Evolutionary conservation across 2,329 filamentous ascomycete genomes (phyloP), one percentile per base, ranked within the genome.

Genomic region (Chaetomium strumarium): DNA sequence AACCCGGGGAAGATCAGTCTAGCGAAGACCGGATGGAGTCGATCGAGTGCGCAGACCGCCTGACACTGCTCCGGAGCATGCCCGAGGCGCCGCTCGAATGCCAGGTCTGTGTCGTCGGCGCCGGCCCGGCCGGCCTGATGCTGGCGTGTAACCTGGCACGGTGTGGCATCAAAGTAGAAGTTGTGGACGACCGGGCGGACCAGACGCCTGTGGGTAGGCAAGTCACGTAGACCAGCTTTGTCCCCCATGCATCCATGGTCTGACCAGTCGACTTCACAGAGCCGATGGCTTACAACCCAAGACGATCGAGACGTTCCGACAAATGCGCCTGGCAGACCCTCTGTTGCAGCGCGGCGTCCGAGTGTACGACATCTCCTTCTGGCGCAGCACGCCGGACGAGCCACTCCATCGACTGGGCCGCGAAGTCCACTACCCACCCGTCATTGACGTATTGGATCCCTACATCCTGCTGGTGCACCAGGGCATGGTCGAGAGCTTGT

Each of bases 201-300:
- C 81, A 81, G 62, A 90, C 86, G 1, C 74, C 80, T 6, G 84
- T 83, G 9, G 85, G 85, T 82, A 78, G 80, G 67, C 49, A 58
- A 60, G 60, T 51, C n/a, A 8, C 2, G 8, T 16, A 14, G 8
- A 33, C 4, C 30, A n/a, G 44, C 16, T 42, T 39, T 46, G 19
- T 14, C 20, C 34, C 44, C 6, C n/a, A 11, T 24, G 3, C 10
- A 14, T 36, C 30, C 17, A 49, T 51, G 13, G 5, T 37, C 51
- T 57, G 48, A 55, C 46, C 10, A 17, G 24, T 43, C 37, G n/a
- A 24, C 34, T 30, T 36, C 39, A 74, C 61, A 78, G 76, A 66
- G 85, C 85, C 56, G 86, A 90, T 66, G 86, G 86, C 38, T 72
- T 90, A 48, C 86, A 90, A 63, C 86, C 86, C 41, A 90, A 90